Evolutionary conservation across 2,329 filamentous ascomycete species (phyloP), one percentile per base, ranked within the genome.

Genomic region (Ceratocystis huliohia): DNA sequence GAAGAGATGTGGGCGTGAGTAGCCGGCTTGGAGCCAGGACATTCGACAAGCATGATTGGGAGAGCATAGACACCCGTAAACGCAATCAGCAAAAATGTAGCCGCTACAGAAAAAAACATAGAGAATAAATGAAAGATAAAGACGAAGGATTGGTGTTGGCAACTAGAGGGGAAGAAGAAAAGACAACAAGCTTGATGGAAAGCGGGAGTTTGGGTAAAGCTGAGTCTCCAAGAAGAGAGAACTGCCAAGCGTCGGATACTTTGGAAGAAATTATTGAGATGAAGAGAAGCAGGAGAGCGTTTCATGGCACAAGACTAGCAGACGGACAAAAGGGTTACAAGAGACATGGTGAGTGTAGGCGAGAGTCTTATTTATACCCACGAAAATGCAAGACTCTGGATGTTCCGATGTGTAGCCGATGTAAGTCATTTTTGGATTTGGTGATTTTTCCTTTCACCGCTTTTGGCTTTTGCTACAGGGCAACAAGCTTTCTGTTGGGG

Each of bases 21-120:
- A 45, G 46, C 45, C 37, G 37, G 61, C 61, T 63, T 45, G 28
- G 37, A 50, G 15, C 44, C 20, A 50, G 22, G 15, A 57, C 28
- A 10, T 30, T 17, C 53, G 15, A 25, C 53, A 17, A 57, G 53
- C 53, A 57, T 57, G 10, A 57, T n/a, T 22, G 61, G 61, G 10
- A 63, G 61, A 25, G 61, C 61, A 48, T 45, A 30, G 61, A 63
- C 61, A 20, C 61, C 44, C 4, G 41, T 48, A 17, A 30, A 46
- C n/a, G 22, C 61, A 28, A 48, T 48, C 20, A 63, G 61, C 44
- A 7, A 33, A 22, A 63, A 28, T 7, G 15, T 22, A 48, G 45
- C 20, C n/a, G 33, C 15, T n/a, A 63, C 41, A 2, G 45, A 28
- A 46, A 41, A 30, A 28, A 63, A 20, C 61, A 63, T 63, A 7